These are phyloP conservation scores for Rhododendron williamsianum DNA, from an alignment of 148 eudicot genomes.

Conservation along the genomic window DNA sequence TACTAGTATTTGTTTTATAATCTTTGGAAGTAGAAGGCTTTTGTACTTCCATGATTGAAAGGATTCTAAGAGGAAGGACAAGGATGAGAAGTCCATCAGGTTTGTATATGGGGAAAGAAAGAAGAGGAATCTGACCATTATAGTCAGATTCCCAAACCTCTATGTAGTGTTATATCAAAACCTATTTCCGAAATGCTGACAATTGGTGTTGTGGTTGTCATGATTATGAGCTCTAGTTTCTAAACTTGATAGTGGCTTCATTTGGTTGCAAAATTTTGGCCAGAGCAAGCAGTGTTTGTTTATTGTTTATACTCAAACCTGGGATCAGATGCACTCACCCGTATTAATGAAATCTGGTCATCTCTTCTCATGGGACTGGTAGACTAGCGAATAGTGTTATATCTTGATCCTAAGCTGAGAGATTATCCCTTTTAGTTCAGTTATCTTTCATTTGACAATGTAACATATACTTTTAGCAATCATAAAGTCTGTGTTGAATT, in stretches of 20 bases:
- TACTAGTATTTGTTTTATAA: neutral
- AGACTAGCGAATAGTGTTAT: no score
- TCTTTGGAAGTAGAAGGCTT: neutral
- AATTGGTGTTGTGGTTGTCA: neutral
- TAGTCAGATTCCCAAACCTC: no score
- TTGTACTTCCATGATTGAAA: neutral
- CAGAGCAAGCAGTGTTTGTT: neutral
- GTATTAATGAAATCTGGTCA: neutral
- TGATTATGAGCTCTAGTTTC: no score
- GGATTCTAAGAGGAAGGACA: neutral
- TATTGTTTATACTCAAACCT: neutral
- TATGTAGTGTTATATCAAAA: neutral
- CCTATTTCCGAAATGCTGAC: neutral
- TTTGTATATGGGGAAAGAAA: neutral
- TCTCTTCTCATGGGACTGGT: no score
- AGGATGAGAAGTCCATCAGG: neutral
- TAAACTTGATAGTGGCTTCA: no score
- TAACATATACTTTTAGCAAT: no score
- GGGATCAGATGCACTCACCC: neutral
- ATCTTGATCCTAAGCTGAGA: no score
- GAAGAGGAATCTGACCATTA: neutral
- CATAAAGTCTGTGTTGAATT: no score
- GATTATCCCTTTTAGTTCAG: no score
- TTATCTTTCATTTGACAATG: no score
- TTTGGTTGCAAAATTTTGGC: neutral